Evolutionary conservation across 805 yeast genomes (phyloP).

Genomic region (Metschnikowia lunata): DNA sequence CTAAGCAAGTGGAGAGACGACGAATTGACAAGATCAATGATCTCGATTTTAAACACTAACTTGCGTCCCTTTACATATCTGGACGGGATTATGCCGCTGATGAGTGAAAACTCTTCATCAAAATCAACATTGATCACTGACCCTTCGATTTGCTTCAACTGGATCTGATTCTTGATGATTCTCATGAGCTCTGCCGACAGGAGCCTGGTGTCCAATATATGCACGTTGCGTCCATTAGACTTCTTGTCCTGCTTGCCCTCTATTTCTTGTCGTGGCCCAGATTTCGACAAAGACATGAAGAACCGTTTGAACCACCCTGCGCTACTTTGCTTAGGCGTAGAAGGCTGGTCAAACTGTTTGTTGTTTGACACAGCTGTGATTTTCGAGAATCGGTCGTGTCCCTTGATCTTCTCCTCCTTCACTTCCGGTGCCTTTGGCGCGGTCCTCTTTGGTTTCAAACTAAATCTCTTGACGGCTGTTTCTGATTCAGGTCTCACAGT

Average conservation of each 20-base stretch:
- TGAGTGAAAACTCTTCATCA: conserved; percentile 40
- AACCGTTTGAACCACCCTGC: conserved; percentile 37
- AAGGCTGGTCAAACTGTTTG: conserved; percentile 5
- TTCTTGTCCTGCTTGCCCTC: conserved; percentile 5
- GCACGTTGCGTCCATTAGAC: conserved; percentile 18
- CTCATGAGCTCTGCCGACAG: conserved; percentile 28
- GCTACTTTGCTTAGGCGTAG: conserved; percentile 12
- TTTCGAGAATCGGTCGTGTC: conserved; percentile 33
- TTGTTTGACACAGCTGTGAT: conserved; percentile 23
- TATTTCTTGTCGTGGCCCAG: conserved; percentile 5
- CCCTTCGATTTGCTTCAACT: conserved; percentile 47
- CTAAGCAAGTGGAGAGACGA: conserved; percentile 41
- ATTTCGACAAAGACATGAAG: conserved; percentile 23
- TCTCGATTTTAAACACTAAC: conserved; percentile 42
- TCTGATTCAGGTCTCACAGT: not conserved
- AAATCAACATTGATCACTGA: conserved; percentile 40
- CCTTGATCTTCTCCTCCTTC: conserved; percentile 8
- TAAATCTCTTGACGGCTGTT: conserved; percentile 19
- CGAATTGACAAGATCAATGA: conserved; percentile 34
- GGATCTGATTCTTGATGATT: conserved; percentile 38
- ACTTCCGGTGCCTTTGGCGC: conserved; percentile 37
- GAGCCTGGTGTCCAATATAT: conserved; percentile 32
- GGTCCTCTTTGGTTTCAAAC: conserved; percentile 35
- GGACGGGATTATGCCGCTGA: conserved; percentile 46
- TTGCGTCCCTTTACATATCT: conserved; percentile 42